A percentile compares a stretch with the other conserved stretches of the same genome.
These are phyloP conservation scores for Murraya koenigii DNA, from an alignment of 345 rosid species.

Conservation along the genomic window DNA sequence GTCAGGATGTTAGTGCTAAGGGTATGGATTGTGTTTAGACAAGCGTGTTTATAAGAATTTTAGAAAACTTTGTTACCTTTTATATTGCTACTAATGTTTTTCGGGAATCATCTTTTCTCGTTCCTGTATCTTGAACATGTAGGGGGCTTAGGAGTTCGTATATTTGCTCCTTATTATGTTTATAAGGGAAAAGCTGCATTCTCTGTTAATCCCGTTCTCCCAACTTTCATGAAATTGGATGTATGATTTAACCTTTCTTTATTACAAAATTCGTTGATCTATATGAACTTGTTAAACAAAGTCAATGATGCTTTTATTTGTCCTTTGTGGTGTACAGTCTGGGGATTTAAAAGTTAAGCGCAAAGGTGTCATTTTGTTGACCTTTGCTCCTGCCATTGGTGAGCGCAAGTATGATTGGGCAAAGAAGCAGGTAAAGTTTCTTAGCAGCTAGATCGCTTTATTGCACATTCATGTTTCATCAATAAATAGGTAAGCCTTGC, in stretches of 20 bases:
- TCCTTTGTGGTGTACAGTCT: slow-evolving; percentile 35
- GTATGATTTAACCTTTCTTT: slow-evolving; percentile 31
- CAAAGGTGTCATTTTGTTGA: slow-evolving; percentile 71
- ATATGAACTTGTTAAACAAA: not conserved
- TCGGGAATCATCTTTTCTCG: not conserved
- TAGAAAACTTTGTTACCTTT: not conserved
- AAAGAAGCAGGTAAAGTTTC: slow-evolving; percentile 62
- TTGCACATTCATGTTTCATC: not conserved
- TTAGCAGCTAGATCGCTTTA: not conserved
- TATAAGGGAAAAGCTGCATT: slow-evolving; percentile 94
- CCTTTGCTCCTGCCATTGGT: slow-evolving; percentile 74
- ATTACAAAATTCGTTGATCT: not conserved
- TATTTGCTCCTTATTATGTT: slow-evolving; percentile 67
- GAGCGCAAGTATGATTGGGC: slow-evolving; percentile 90
- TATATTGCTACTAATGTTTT: not conserved
- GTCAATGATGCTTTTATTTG: not conserved
- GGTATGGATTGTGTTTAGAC: slow-evolving; percentile 20
- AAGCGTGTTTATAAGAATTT: not conserved
- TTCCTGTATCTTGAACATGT: slow-evolving; percentile 16
- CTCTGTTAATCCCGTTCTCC: slow-evolving; percentile 67
- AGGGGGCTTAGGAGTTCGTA: slow-evolving; percentile 39
- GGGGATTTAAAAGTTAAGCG: slow-evolving; percentile 59
- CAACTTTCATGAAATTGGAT: slow-evolving; percentile 53
- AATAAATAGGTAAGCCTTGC: not conserved
- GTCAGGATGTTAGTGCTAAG: slow-evolving; percentile 30